Evolutionary conservation across 1,284 basidiomycete genomes (phyloP), one percentile per base, ranked within the genome.

Genomic region (Cutaneotrichosporon sp.): DNA sequence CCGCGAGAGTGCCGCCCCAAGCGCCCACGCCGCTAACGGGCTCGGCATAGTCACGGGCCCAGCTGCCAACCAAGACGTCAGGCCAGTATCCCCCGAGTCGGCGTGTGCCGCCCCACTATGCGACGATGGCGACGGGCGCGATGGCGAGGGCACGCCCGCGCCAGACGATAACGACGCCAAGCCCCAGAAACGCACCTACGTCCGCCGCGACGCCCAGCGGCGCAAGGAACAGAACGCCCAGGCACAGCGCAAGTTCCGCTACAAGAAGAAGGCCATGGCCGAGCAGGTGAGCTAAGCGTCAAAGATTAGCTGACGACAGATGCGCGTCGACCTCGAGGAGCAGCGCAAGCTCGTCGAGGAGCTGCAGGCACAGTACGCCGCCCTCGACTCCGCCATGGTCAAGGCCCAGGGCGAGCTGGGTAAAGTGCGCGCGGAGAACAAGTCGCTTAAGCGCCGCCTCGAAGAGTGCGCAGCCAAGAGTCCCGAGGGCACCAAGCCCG

Each of bases 151-250:
- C 26, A 15, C 22, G 22, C 22, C 40, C 2, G 21, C 13, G 40
- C 41, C 15, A n/a, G n/a, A n/a, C n/a, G 26, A 49, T 8, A 39
- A n/a, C 26, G 42, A 39, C 2, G 36, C 42, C 23, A 43, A 43
- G 8, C 47, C 46, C 4, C 54, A 57, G 51, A 52, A 57, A 18
- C 54, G 55, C 10, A 50, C 44, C 8, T 60, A 60, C 42, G 46
- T 54, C 17, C 53, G 58, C 20, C 54, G 61, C 34, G 61, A 66
- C 26, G 53, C 51, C 17, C 54, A 60, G 47, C 55, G 56, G n/a
- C 53, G 65, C 26, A 58, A 55, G 44, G 52, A 55, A 39, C 65
- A 67, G 54, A 67, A 65, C 37, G 62, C 60, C 14, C 53, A 52
- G 47, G 62, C 63, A 8, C 63, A 65, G 54, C 63, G 60, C 41